Evolutionary conservation across 768 basidiomycete species (phyloP).

Genomic region (Naganishia onofrii): DNA sequence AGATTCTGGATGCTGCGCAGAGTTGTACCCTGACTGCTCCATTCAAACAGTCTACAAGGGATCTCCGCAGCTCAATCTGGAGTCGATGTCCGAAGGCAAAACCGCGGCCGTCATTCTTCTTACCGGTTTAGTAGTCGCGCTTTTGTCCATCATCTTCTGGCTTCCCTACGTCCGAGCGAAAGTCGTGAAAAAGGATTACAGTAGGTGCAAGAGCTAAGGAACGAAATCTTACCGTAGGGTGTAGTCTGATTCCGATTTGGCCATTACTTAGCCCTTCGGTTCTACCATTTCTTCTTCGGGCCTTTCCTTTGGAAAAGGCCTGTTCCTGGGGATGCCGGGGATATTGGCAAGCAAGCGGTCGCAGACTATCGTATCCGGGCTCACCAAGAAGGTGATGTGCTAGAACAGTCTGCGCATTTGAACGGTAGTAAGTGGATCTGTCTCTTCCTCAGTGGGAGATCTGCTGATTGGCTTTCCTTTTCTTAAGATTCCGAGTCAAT

Average conservation of each 20-base stretch:
- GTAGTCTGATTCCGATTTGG: not conserved
- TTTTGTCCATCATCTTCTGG: constrained; percentile 54
- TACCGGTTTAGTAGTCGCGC: constrained; percentile 50
- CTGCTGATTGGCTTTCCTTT: too few relatives aligned
- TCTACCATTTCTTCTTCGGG: constrained; percentile 55
- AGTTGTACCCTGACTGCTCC: not conserved
- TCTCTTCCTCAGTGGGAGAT: too few relatives aligned
- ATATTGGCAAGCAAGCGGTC: constrained; percentile 37
- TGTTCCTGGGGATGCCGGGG: constrained; percentile 49
- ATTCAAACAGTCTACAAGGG: constrained; percentile 52
- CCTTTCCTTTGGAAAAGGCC: constrained; percentile 53
- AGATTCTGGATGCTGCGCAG: not conserved
- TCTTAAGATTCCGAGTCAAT: constrained; percentile 1
- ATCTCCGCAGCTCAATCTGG: constrained; percentile 52
- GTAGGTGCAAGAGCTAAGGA: constrained; percentile 11
- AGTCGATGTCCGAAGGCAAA: constrained; percentile 43
- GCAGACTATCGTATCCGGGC: constrained; percentile 50
- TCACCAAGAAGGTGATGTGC: constrained; percentile 10
- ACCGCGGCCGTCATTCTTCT: constrained; percentile 52
- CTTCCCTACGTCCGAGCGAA: constrained; percentile 54
- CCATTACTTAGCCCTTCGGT: constrained; percentile 39
- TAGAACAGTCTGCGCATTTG: not conserved
- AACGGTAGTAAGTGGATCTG: not conserved
- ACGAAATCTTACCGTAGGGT: not conserved
- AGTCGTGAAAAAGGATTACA: constrained; percentile 55